These are phyloP conservation scores for Fusarium sp. DNA, from an alignment of 2,329 filamentous ascomycete genomes.

Conservation along the genomic window DNA sequence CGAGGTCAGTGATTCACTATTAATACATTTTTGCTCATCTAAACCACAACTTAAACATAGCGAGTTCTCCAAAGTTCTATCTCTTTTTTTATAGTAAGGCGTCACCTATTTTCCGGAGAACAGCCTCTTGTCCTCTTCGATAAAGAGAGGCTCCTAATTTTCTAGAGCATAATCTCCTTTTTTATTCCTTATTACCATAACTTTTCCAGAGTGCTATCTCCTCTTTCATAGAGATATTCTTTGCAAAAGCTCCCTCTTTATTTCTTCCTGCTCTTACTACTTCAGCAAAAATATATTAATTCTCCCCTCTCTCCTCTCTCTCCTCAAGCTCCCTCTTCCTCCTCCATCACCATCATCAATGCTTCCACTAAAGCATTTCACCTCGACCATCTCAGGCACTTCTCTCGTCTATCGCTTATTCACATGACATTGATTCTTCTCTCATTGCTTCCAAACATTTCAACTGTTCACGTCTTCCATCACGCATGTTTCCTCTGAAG, in stretches of 20 bases:
- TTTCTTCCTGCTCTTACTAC: not conserved
- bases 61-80: not conserved
- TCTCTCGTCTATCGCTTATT: not conserved
- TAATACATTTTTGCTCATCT: not conserved
- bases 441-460: not conserved
- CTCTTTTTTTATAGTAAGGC: not conserved
- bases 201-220: not conserved
- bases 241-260: not conserved
- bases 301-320: not conserved
- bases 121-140: not conserved
- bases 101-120: not conserved
- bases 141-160: not conserved
- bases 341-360: not conserved
- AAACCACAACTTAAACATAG: not conserved
- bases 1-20: not conserved
- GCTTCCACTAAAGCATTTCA: not conserved
- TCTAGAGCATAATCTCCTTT: not conserved
- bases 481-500: not conserved
- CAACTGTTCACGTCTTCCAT: not conserved
- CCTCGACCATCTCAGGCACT: not conserved
- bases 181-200: not conserved
- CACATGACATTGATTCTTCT: not conserved
- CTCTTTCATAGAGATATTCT: not conserved
- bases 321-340: not conserved
- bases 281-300: not conserved